Evolutionary conservation across 257 asterid species (phyloP).

Genomic region (Petunia axillaris): DNA sequence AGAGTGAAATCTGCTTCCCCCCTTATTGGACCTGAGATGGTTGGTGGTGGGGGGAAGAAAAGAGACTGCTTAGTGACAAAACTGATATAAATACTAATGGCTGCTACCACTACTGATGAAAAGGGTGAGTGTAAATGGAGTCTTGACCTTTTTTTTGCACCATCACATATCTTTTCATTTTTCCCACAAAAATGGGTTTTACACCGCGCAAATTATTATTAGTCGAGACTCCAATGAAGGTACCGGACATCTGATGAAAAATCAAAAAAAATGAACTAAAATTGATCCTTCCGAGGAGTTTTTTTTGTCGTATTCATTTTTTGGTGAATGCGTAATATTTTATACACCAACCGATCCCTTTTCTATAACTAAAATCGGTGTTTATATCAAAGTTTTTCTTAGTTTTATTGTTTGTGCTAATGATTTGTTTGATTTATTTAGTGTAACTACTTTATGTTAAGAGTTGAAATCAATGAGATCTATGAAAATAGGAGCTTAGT

Average conservation of each 20-base stretch:
- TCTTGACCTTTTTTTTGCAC: neutral
- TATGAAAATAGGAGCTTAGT: neutral
- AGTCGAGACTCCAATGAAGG: too few species aligned
- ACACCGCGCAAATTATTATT: too few species aligned
- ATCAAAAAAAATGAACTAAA: too few species aligned
- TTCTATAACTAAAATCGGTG: too few species aligned
- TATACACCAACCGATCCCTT: too few species aligned
- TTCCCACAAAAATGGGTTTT: neutral
- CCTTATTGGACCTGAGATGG: slow-evolving; percentile 43
- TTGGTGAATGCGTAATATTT: too few species aligned
- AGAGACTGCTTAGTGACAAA: slow-evolving; percentile 40
- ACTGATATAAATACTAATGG: slow-evolving; percentile 35
- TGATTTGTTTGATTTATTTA: neutral
- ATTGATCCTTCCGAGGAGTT: too few species aligned
- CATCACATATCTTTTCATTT: slow-evolving; percentile 14
- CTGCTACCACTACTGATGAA: neutral
- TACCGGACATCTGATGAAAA: too few species aligned
- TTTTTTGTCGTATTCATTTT: too few species aligned
- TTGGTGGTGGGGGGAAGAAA: slow-evolving; percentile 40
- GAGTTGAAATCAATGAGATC: neutral
- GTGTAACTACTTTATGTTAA: neutral
- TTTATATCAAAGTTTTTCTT: neutral
- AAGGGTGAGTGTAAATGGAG: neutral
- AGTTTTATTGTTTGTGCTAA: too few species aligned
- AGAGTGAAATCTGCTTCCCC: slow-evolving; percentile 47